These are phyloP conservation scores for Aspergillus novofumigatus DNA, from an alignment of 2,329 filamentous ascomycete species.

Conservation along the genomic window DNA sequence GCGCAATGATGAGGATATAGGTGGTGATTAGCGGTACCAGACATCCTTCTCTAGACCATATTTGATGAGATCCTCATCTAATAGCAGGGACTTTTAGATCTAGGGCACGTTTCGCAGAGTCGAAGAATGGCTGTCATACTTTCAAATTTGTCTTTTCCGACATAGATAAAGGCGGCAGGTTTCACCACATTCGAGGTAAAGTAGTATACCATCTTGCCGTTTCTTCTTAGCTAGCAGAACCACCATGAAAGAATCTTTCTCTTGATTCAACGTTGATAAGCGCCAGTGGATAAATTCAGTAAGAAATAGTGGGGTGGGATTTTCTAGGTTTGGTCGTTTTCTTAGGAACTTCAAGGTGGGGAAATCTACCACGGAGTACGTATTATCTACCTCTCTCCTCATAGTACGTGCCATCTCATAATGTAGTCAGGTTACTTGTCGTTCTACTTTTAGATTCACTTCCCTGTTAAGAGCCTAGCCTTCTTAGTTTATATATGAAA, in stretches of 20 bases:
- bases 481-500: not conserved
- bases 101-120: not conserved
- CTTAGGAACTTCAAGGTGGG: not conserved
- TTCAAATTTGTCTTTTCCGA: conserved; percentile 98
- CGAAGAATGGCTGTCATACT: conserved; percentile 56
- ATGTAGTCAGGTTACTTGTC: not conserved
- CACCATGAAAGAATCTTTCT: not conserved
- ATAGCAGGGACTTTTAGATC: conserved; percentile 11
- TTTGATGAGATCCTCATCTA: conserved; percentile 95
- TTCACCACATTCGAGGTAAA: conserved; percentile 82
- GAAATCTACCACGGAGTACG: not conserved
- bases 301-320: not conserved
- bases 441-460: not conserved
- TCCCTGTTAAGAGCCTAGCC: too few species aligned
- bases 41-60: conserved; percentile 93
- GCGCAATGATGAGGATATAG: not conserved
- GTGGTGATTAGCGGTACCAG: conserved; percentile 55
- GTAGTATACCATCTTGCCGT: conserved; percentile 73
- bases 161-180: conserved; percentile 84
- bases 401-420: too few species aligned
- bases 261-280: not conserved
- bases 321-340: not conserved
- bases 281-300: not conserved
- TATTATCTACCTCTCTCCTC: too few species aligned
- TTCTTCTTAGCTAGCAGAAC: not conserved